A percentile compares a stretch with the other conserved stretches of the same genome.
phyloP scores from a whole-genome alignment of 805 yeast genomes.

The Nakazawaea ambrosiae region DNA sequence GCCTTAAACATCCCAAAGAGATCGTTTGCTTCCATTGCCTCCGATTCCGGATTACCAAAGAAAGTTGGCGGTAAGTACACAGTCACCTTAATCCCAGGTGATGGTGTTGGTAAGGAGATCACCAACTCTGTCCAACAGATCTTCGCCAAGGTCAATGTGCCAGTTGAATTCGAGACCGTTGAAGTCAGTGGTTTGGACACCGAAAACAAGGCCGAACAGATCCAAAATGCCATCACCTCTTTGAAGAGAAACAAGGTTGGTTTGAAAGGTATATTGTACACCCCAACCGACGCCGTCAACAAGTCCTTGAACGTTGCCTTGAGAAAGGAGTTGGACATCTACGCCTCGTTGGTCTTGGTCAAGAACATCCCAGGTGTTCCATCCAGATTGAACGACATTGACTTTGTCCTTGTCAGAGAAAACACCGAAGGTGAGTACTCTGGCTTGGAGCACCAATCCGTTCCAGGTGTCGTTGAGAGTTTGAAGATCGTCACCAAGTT shows the following conservation, averaged over 20 bases:
- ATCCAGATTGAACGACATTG: constrained; percentile 82
- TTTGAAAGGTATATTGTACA: constrained; percentile 90
- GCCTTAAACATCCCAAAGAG: constrained; percentile 9
- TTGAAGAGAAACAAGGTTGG: constrained; percentile 96
- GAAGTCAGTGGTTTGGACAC: constrained; percentile 55
- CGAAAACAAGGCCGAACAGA: constrained; percentile 34
- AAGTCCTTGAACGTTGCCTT: constrained; percentile 92
- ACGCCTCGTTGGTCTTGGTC: constrained; percentile 90
- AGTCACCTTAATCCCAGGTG: constrained; percentile 95
- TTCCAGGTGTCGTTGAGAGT: constrained; percentile 96
- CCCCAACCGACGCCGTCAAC: constrained; percentile 71
- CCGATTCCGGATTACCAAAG: constrained; percentile 68
- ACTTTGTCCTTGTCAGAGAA: constrained; percentile 93
- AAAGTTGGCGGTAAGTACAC: constrained; percentile 93
- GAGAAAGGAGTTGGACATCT: constrained; percentile 93
- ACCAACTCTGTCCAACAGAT: constrained; percentile 89
- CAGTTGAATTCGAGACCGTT: constrained; percentile 88
- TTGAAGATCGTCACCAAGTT: constrained; percentile 89
- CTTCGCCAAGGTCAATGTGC: constrained; percentile 80
- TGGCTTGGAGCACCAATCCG: constrained; percentile 95
- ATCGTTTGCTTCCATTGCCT: constrained; percentile 48
- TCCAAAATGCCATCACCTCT: constrained; percentile 81
- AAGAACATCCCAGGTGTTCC: constrained; percentile 92
- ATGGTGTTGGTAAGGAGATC: constrained; percentile 95
- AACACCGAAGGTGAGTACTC: constrained; percentile 99